These are phyloP conservation scores for Prunus padus DNA, from an alignment of 306 rosid species.

Conservation along the genomic window DNA sequence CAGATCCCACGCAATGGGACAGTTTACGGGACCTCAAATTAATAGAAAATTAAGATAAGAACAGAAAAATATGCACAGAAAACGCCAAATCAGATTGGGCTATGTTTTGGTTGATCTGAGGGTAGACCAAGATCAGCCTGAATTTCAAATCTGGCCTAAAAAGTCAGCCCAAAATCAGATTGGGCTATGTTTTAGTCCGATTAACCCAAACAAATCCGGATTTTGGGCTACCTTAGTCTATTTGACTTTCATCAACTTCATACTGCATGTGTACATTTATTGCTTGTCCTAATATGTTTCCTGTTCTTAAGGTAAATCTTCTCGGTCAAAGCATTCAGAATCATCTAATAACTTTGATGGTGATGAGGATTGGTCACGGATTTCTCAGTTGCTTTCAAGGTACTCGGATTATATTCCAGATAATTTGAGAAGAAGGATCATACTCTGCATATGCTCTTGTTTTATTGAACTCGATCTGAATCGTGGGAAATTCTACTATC, in stretches of 20 bases:
- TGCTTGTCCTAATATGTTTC: too few relatives aligned
- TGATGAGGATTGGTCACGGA: slow-evolving; percentile 70
- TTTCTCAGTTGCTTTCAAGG: slow-evolving; percentile 66
- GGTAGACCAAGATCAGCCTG: background rate
- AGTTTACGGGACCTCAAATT: background rate
- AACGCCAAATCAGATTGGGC: background rate
- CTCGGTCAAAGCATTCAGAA: slow-evolving; percentile 38
- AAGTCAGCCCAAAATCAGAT: background rate
- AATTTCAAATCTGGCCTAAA: background rate
- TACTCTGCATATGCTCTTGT: background rate
- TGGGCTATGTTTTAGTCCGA: background rate
- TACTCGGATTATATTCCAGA: slow-evolving; percentile 25
- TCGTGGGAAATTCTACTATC: background rate
- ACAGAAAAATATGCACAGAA: background rate
- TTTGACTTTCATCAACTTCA: slow-evolving; percentile 10
- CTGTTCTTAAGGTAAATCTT: slow-evolving; percentile 43
- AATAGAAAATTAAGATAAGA: background rate
- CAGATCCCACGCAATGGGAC: background rate
- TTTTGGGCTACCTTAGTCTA: background rate
- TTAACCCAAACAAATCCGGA: background rate
- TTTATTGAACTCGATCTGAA: slow-evolving; percentile 1
- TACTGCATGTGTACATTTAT: slow-evolving; percentile 2
- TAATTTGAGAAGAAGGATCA: background rate
- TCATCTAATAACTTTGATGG: slow-evolving; percentile 35
- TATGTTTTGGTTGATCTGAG: background rate